phyloP scores from a whole-genome alignment of 106 monocot species.

The Acorus calamus region DNA sequence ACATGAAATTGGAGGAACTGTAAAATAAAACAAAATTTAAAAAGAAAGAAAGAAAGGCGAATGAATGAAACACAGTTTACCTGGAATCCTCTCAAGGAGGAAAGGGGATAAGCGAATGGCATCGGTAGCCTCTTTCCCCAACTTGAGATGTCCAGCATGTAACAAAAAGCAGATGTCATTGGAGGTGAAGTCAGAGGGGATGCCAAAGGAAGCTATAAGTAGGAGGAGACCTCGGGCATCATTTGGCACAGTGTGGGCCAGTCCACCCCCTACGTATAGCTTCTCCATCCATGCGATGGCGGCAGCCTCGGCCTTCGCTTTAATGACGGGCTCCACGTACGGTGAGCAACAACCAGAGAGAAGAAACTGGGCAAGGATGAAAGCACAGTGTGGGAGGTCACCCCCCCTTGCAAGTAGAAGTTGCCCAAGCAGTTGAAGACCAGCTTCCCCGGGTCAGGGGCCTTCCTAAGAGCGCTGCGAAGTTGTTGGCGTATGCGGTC shows the following conservation, averaged over 20 bases:
- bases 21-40: too few relatives aligned
- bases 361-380: too few relatives aligned
- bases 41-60: neutral
- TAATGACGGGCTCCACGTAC: neutral
- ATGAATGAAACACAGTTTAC: conserved; percentile 2
- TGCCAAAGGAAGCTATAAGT: conserved; percentile 31
- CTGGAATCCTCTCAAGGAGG: conserved; percentile 16
- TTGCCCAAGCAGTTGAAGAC: too few relatives aligned
- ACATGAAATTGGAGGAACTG: too few relatives aligned
- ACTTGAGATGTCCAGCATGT: conserved; percentile 23
- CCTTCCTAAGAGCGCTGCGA: too few relatives aligned
- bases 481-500: too few relatives aligned
- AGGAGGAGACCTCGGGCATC: conserved; percentile 44
- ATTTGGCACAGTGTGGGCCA: conserved; percentile 8
- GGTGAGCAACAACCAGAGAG: too few relatives aligned
- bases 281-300: conserved; percentile 29
- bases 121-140: conserved; percentile 8
- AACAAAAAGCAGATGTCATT: conserved; percentile 24
- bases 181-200: conserved; percentile 23
- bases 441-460: too few relatives aligned
- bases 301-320: conserved; percentile 15
- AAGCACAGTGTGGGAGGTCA: too few relatives aligned
- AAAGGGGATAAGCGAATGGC: conserved; percentile 17
- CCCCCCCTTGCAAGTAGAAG: too few relatives aligned
- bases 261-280: conserved; percentile 24